A percentile compares a stretch with the other conserved stretches of the same genome.
Conservation (phyloP, 139 green algal genomes). For the Spirogloea muscicola region DNA sequence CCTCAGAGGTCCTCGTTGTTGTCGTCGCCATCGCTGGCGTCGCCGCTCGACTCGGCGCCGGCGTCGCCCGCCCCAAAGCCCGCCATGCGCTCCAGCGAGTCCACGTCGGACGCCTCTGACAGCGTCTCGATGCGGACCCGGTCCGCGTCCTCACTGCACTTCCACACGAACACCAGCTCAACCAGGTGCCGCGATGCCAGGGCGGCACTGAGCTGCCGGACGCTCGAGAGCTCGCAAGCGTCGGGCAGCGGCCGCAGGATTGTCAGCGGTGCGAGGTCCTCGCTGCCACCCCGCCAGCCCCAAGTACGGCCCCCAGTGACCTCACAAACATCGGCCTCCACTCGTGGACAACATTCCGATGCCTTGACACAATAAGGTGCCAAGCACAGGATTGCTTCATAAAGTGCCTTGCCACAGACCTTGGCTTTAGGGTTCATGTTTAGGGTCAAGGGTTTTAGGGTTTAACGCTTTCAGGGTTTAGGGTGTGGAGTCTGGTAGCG, state of each 20-base stretch:
- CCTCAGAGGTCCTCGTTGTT: no score
- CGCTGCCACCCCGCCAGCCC: no score
- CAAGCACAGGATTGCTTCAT: background rate
- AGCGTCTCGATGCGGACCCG: constrained; percentile 25
- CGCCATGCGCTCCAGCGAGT: constrained; percentile 16
- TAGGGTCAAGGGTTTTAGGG: background rate
- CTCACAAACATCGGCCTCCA: background rate
- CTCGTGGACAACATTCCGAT: background rate
- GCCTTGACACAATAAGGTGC: constrained; percentile 6
- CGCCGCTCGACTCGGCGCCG: no score
- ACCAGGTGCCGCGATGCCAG: background rate
- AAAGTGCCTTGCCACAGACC: background rate
- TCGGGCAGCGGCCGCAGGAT: no score
- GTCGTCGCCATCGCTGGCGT: no score
- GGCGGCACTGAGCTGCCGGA: background rate
- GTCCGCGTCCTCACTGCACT: constrained; percentile 35
- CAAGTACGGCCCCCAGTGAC: background rate
- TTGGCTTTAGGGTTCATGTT: background rate
- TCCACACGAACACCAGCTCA: background rate
- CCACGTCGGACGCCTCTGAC: constrained; percentile 17
- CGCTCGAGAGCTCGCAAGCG: background rate
- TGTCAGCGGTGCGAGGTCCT: no score
- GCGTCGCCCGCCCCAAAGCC: no score
- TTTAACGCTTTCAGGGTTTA: background rate
- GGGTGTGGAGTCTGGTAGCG: background rate